Evolutionary conservation across 257 asterid genomes (phyloP).

Genomic region (Linaria vulgaris): DNA sequence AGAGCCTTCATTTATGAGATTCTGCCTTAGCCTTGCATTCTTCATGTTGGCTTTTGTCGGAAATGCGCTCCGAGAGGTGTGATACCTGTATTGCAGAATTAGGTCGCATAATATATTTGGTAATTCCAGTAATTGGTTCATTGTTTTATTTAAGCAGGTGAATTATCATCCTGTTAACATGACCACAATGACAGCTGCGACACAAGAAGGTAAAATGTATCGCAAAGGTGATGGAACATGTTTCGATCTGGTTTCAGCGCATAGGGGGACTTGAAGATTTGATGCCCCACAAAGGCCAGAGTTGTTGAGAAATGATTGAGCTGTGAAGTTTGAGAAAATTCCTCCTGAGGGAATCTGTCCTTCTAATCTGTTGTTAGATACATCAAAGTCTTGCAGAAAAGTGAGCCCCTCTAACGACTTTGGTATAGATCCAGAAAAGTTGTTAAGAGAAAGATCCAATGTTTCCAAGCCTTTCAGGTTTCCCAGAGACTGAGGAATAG

Average conservation of each 20-base stretch:
- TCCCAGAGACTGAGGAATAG: constrained; percentile 44
- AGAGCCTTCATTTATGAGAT: too few species aligned
- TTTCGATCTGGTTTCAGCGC: constrained; percentile 24
- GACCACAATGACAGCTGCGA: constrained; percentile 14
- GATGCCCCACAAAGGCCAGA: constrained; percentile 22
- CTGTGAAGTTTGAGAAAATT: constrained; percentile 39
- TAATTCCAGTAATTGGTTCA: too few species aligned
- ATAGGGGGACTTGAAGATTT: constrained; percentile 35
- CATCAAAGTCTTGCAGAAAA: constrained; percentile 39
- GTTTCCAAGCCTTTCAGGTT: too few species aligned
- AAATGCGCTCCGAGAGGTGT: too few species aligned
- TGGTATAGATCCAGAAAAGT: too few species aligned
- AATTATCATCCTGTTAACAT: too few species aligned
- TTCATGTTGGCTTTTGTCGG: too few species aligned
- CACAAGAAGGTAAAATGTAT: constrained; percentile 15
- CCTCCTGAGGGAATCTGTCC: constrained; percentile 43
- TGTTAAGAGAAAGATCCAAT: too few species aligned
- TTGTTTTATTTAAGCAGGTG: too few species aligned
- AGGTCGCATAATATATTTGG: too few species aligned
- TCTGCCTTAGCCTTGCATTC: too few species aligned
- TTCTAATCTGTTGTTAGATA: constrained; percentile 37
- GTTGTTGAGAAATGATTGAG: constrained; percentile 34
- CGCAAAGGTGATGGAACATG: background rate
- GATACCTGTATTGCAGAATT: too few species aligned
- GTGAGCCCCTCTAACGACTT: constrained; percentile 24